A percentile compares a stretch with the other conserved stretches of the same genome.
Evolutionary conservation across 73 alveolate genomes (phyloP).

Genomic region (Paramecium bursaria): DNA sequence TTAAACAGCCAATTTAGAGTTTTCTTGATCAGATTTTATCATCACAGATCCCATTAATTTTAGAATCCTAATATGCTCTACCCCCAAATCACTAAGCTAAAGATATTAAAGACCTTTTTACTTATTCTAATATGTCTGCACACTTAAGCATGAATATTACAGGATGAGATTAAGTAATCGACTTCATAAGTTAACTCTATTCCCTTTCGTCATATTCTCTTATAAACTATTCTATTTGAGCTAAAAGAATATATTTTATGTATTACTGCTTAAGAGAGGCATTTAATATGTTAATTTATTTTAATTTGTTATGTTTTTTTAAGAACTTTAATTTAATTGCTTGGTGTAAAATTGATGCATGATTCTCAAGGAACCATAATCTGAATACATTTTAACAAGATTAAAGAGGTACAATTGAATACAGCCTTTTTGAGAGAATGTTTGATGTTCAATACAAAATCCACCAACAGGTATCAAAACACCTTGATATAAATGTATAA

Average conservation of each 20-base stretch:
- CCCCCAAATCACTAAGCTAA: conserved; percentile 14
- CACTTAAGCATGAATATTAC: conserved; percentile 19
- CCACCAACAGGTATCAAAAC: no score
- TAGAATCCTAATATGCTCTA: conserved; percentile 9
- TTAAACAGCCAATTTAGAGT: conserved; percentile 35
- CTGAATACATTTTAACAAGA: no score
- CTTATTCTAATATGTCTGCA: conserved; percentile 46
- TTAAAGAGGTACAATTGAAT: no score
- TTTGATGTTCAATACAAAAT: no score
- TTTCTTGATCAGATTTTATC: not conserved
- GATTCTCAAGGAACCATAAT: no score
- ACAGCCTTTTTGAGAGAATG: no score
- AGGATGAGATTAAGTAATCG: conserved; percentile 38
- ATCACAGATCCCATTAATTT: conserved; percentile 3
- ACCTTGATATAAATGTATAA: no score
- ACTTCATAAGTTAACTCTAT: not conserved
- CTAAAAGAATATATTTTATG: not conserved
- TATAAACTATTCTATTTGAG: not conserved
- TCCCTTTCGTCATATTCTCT: conserved; percentile 38
- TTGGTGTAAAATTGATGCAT: no score
- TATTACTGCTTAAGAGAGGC: no score
- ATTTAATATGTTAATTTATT: no score
- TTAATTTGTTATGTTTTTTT: no score
- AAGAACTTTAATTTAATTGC: no score
- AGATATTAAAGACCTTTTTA: not conserved